Evolutionary conservation across 352 stramenopile genomes (phyloP), one percentile per base, ranked within the genome.

Genomic region (Phytophthora capsici): DNA sequence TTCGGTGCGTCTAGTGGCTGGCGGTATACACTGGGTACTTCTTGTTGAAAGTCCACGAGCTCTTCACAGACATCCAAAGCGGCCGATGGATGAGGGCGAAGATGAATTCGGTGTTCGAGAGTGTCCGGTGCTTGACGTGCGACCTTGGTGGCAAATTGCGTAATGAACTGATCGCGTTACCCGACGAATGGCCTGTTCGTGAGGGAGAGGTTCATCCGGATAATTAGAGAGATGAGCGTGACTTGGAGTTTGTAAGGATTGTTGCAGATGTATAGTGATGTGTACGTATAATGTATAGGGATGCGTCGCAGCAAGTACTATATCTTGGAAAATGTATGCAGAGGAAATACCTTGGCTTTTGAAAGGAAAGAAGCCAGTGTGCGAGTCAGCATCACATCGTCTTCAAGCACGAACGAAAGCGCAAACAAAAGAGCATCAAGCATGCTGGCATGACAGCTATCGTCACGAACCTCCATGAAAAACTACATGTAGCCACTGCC

Each of bases 41-140:
- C 71, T 92, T 92, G 78, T 90, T 92, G 60, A 84, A 92, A 63
- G 72, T 92, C 84, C 84, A 92, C 66, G 80, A 78, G 69, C 84
- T 79, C 81, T 92, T 92, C 72, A 89, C 84, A 63, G 81, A 89
- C 84, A 92, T 92, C 72, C 71, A 91, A 78, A 49, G 65, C 44
- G 45, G 52, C 26, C 32, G 57, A 36, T 63, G 48, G 56, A 74
- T 43, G 58, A 51, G 63, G 22, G 46, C n/a, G 50, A 62, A 63
- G 38, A 45, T 34, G 38, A 45, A 45, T 48, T 68, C 46, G 32
- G 56, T 41, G 55, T 63, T 65, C 37, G 23, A 60, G 37, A 51
- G 40, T 53, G 50, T 63, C 57, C 63, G 51, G 49, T 62, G 43
- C 45, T 66, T 61, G 44, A 72, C 64, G 69, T 78, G 60, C 16